These are phyloP conservation scores for Acer yangbiense DNA, from an alignment of 345 rosid genomes.

Conservation along the genomic window DNA sequence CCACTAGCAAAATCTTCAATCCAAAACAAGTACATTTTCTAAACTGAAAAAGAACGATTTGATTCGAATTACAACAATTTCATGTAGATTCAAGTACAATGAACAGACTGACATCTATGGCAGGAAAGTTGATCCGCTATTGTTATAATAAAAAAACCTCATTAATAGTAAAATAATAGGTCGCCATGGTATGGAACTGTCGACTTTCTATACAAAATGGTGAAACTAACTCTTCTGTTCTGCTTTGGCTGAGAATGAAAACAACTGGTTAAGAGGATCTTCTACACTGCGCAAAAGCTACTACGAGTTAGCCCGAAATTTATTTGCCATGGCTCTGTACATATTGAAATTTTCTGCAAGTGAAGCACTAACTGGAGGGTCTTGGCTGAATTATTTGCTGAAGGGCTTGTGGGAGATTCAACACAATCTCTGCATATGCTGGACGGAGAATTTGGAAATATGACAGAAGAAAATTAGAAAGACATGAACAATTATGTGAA, in stretches of 20 bases:
- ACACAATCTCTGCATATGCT: constrained; percentile 93
- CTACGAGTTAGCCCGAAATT: not conserved
- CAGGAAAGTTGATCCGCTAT: no score
- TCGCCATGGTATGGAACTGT: no score
- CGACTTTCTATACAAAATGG: not conserved
- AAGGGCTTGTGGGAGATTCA: constrained; percentile 66
- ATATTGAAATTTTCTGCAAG: not conserved
- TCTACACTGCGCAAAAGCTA: not conserved
- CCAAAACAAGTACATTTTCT: not conserved
- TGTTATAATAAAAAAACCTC: not conserved
- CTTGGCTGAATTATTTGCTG: constrained; percentile 53
- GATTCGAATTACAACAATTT: constrained; percentile 1
- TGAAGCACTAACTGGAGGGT: constrained; percentile 27
- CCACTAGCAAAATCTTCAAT: no score
- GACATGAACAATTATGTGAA: not conserved
- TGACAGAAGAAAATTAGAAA: not conserved
- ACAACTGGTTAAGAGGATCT: not conserved
- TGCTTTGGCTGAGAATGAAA: not conserved
- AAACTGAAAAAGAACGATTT: not conserved
- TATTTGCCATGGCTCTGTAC: not conserved
- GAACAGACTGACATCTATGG: not conserved
- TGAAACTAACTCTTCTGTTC: not conserved
- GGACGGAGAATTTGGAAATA: constrained; percentile 26
- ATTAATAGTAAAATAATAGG: not conserved
- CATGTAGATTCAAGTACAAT: not conserved